phyloP scores from a whole-genome alignment of 2,329 filamentous ascomycete species.

The Xenoacremonium recifei region DNA sequence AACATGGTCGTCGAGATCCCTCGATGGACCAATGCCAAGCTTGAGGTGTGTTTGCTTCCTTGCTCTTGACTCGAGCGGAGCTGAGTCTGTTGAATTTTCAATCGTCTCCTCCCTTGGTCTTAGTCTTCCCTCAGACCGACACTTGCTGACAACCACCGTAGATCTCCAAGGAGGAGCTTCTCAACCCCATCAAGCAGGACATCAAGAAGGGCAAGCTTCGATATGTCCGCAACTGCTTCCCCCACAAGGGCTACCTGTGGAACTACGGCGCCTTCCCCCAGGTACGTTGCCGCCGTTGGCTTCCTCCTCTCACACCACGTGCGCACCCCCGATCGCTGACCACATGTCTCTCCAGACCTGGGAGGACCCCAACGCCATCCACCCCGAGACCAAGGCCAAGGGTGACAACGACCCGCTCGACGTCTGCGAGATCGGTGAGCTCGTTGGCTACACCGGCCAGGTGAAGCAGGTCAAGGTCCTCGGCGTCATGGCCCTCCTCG shows the following conservation, averaged over 20 bases:
- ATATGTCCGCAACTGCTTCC: constrained; percentile 99
- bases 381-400: constrained; percentile 99
- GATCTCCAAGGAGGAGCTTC: constrained; percentile 98
- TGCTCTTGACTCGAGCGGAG: too few relatives aligned
- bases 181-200: constrained; percentile 99
- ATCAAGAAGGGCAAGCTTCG: constrained; percentile 99
- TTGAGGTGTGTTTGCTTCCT: constrained; percentile 69
- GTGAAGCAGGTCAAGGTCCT: constrained; percentile 99
- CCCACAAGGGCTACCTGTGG: constrained; percentile 99
- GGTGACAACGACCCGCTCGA: constrained; percentile 99
- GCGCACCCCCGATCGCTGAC: constrained; percentile 8
- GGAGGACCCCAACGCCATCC: constrained; percentile 94
- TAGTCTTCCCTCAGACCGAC: constrained; percentile 7
- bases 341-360: constrained; percentile 66
- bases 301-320: constrained; percentile 6
- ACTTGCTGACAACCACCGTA: constrained; percentile 38
- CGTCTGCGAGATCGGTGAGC: constrained; percentile 98
- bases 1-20: constrained; percentile 99
- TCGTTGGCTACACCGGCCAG: constrained; percentile 93
- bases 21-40: constrained; percentile 99
- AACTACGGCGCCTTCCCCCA: constrained; percentile 99
- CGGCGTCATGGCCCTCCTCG: constrained; percentile 97
- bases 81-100: too few relatives aligned
- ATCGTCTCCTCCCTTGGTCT: constrained; percentile 11
- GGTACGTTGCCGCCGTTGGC: too few relatives aligned